Evolutionary conservation across 2,329 filamentous ascomycete genomes (phyloP).

Genomic region (Penicillium sp.): DNA sequence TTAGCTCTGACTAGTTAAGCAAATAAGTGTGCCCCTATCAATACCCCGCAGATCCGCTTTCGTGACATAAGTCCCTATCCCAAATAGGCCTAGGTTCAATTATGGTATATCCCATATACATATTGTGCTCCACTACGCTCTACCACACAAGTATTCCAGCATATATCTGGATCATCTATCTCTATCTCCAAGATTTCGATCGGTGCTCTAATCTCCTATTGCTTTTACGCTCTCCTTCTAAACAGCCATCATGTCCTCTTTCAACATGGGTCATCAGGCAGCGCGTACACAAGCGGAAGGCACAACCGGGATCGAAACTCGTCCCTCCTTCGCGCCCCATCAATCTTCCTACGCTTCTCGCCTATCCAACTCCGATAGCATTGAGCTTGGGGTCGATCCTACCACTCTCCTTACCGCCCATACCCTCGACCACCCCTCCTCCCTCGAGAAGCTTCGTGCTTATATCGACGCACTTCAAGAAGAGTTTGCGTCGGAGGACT

Average conservation of each 20-base stretch:
- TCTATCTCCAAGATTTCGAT: slow-evolving; percentile 2
- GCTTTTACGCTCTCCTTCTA: neutral
- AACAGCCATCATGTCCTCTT: slow-evolving; percentile 1
- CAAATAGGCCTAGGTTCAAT: neutral
- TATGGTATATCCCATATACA: neutral
- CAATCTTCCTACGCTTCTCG: slow-evolving; percentile 1
- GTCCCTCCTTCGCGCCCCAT: neutral
- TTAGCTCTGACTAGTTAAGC: too few species aligned
- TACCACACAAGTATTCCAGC: neutral
- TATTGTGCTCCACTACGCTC: neutral
- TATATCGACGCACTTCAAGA: neutral
- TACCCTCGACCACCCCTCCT: neutral
- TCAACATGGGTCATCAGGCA: slow-evolving; percentile 1
- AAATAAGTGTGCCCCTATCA: too few species aligned
- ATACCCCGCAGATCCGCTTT: neutral
- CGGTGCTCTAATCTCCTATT: neutral
- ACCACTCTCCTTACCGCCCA: neutral
- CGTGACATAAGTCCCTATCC: neutral
- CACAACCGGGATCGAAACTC: slow-evolving; percentile 1
- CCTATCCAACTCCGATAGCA: neutral
- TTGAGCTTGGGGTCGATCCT: slow-evolving; percentile 1
- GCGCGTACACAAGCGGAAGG: neutral
- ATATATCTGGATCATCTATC: neutral
- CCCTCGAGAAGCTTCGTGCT: neutral
- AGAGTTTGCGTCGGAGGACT: neutral